Percentiles rank a stretch among this genome's conserved stretches.
These are phyloP conservation scores for Eucalyptus curtisii DNA, from an alignment of 345 rosid genomes.

Conservation along the genomic window DNA sequence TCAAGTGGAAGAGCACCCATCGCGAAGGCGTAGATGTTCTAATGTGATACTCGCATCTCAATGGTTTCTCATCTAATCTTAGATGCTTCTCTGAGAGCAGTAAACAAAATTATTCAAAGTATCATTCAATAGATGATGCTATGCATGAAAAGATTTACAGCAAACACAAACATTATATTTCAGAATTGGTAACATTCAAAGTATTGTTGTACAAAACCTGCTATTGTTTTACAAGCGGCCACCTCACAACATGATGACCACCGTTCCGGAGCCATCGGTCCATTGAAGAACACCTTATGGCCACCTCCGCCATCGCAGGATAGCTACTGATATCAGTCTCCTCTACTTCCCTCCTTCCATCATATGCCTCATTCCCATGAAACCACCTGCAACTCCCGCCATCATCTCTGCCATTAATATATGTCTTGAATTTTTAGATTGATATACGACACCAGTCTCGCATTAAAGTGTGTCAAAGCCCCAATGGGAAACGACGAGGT, in stretches of 20 bases:
- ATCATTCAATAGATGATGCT: not conserved
- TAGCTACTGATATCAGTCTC: not conserved
- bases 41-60: not conserved
- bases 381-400: not conserved
- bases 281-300: not conserved
- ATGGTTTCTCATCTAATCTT: not conserved
- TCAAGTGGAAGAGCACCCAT: too few relatives aligned
- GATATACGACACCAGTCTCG: fast-evolving
- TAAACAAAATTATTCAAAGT: not conserved
- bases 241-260: not conserved
- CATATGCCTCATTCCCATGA: not conserved
- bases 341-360: not conserved
- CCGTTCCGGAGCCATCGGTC: not conserved
- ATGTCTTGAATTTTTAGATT: not conserved
- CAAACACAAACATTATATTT: not conserved
- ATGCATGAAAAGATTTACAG: not conserved
- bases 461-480: not conserved
- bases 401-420: not conserved
- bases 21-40: not conserved
- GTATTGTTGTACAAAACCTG: not conserved
- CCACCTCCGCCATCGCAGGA: not conserved
- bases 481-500: not conserved
- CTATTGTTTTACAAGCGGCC: not conserved
- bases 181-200: not conserved
- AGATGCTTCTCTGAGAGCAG: not conserved